Conservation (phyloP, 1,284 basidiomycete genomes). For the Papiliotrema fonsecae region DNA sequence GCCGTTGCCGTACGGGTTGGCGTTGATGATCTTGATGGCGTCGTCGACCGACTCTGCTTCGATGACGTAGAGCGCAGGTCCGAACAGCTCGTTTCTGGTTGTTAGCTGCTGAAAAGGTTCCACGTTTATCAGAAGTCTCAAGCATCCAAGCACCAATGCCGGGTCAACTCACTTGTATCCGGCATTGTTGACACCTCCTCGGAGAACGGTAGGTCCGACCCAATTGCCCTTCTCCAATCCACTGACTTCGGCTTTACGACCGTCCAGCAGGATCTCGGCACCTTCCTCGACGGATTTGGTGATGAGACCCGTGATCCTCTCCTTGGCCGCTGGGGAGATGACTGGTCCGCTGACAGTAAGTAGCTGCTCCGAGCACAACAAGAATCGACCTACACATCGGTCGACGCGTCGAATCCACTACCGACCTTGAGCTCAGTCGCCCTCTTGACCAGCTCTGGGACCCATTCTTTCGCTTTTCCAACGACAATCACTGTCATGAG, state of each 20-base stretch:
- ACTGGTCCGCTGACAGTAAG: slow-evolving; percentile 65
- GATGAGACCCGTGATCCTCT: slow-evolving; percentile 70
- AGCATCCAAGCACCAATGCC: too few species aligned
- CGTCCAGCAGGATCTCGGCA: slow-evolving; percentile 79
- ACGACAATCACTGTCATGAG: slow-evolving; percentile 63
- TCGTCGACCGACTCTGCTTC: slow-evolving; percentile 81
- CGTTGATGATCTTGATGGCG: slow-evolving; percentile 79
- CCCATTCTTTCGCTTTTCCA: slow-evolving; percentile 69
- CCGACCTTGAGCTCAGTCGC: slow-evolving; percentile 71
- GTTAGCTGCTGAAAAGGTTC: too few species aligned
- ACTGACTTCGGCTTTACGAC: slow-evolving; percentile 61
- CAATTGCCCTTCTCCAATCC: slow-evolving; percentile 83
- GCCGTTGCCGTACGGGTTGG: slow-evolving; percentile 81
- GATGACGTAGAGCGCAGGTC: slow-evolving; percentile 75
- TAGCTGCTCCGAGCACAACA: neutral
- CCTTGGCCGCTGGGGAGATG: slow-evolving; percentile 76
- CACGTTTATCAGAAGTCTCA: too few species aligned
- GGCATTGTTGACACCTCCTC: slow-evolving; percentile 69
- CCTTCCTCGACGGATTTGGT: slow-evolving; percentile 72
- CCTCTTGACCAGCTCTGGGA: slow-evolving; percentile 74
- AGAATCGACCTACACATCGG: slow-evolving; percentile 64
- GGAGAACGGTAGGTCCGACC: slow-evolving; percentile 80
- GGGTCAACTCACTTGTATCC: slow-evolving; percentile 57
- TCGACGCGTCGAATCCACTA: slow-evolving; percentile 75
- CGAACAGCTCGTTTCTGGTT: slow-evolving; percentile 76